Percentiles rank a stretch among this genome's conserved stretches.
Evolutionary conservation across 1,139 yeast species (phyloP).

Genomic region (Arxiozyma heterogenica): DNA sequence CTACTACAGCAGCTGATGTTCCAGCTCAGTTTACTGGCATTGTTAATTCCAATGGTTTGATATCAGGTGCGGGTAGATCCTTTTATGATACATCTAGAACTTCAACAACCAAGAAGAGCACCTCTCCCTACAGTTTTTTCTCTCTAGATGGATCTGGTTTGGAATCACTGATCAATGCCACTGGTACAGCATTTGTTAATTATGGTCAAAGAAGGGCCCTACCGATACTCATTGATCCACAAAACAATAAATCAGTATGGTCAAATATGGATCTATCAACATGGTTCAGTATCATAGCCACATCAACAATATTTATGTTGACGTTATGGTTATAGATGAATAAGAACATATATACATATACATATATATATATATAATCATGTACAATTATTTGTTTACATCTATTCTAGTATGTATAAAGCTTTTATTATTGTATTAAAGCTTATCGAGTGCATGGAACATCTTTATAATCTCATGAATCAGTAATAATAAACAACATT

Average conservation of each 20-base stretch:
- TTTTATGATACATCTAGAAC: slow-evolving; percentile 24
- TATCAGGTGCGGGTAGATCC: slow-evolving; percentile 23
- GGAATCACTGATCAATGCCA: neutral
- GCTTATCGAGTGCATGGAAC: neutral
- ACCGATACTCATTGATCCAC: neutral
- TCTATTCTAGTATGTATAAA: no score
- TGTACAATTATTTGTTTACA: no score
- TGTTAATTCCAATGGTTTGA: slow-evolving; percentile 24
- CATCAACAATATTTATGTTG: neutral
- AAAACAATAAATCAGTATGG: neutral
- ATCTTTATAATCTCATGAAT: no score
- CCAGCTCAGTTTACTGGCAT: slow-evolving; percentile 27
- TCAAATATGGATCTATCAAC: neutral
- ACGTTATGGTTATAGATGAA: neutral
- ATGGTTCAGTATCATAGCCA: neutral
- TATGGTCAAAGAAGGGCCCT: neutral
- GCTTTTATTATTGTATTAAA: no score
- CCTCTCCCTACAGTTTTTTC: slow-evolving; percentile 4
- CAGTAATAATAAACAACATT: neutral
- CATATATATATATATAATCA: no score
- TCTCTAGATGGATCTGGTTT: slow-evolving; percentile 3
- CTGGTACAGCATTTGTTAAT: neutral
- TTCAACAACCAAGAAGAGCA: slow-evolving; percentile 7
- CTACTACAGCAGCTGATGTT: slow-evolving; percentile 29
- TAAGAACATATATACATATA: neutral